Percentiles rank a stretch among this genome's conserved stretches.
Conservation (phyloP, 768 basidiomycete species). For the Naganishia onofrii region DNA sequence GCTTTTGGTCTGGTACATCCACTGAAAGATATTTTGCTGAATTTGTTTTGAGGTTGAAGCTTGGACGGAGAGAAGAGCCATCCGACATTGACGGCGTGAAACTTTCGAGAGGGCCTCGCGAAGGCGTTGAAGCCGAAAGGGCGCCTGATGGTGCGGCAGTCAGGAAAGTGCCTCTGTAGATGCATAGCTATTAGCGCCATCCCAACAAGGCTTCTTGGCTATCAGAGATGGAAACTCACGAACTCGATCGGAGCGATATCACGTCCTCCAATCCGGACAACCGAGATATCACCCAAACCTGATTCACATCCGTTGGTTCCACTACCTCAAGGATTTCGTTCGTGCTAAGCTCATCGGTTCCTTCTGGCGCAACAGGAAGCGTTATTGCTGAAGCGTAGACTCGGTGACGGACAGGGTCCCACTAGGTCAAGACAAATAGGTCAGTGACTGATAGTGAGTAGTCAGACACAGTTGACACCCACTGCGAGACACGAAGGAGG, state of each 20-base stretch:
- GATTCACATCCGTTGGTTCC: constrained; percentile 50
- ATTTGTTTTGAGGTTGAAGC: constrained; percentile 39
- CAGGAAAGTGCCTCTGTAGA: constrained; percentile 47
- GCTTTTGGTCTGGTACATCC: constrained; percentile 27
- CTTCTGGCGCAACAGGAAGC: constrained; percentile 47
- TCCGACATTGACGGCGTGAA: constrained; percentile 38
- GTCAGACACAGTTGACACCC: constrained; percentile 23
- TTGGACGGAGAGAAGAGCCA: constrained; percentile 37
- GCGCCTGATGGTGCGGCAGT: constrained; percentile 48
- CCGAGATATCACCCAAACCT: constrained; percentile 50
- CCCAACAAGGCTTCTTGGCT: background rate
- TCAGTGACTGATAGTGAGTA: background rate
- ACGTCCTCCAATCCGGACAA: constrained; percentile 49
- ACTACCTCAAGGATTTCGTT: constrained; percentile 44
- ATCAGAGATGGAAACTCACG: constrained; percentile 37
- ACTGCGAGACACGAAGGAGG: constrained; percentile 50
- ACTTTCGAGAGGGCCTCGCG: constrained; percentile 49
- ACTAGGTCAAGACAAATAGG: constrained; percentile 29
- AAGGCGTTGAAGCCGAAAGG: constrained; percentile 46
- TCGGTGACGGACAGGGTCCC: constrained; percentile 45
- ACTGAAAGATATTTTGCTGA: constrained; percentile 45
- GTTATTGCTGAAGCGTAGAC: constrained; percentile 49
- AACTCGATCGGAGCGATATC: constrained; percentile 42
- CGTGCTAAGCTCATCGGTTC: constrained; percentile 41
- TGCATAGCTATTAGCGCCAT: background rate